These are phyloP conservation scores for Persicaria tinctoria DNA, from an alignment of 148 eudicot genomes.

Conservation along the genomic window DNA sequence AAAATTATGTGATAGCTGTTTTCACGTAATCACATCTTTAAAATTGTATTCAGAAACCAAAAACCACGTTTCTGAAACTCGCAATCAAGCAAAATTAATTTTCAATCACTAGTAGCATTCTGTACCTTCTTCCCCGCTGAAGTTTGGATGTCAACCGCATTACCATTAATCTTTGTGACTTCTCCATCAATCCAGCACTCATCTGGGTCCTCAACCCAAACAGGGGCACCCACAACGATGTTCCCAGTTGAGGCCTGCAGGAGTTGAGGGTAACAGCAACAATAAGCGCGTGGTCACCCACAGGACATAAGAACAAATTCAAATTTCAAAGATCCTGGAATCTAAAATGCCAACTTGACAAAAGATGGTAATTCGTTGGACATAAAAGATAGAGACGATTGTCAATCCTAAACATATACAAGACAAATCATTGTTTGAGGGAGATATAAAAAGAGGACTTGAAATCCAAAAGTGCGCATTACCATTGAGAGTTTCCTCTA, in stretches of 20 bases:
- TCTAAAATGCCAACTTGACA: not conserved
- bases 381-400: not conserved
- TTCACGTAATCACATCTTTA: not conserved
- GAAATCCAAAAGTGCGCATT: not conserved
- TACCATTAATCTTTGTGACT: conserved; percentile 39
- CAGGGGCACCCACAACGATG: conserved; percentile 48
- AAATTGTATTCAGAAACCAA: not conserved
- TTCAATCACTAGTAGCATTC: not conserved
- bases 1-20: not conserved
- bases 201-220: conserved; percentile 53
- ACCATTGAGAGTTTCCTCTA: not conserved
- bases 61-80: not conserved
- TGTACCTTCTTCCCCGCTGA: conserved; percentile 41
- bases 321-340: conserved; percentile 23
- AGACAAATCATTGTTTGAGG: not conserved
- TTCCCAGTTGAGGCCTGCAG: conserved; percentile 28
- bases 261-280: not conserved
- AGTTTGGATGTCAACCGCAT: conserved; percentile 34
- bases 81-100: not conserved
- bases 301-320: not conserved
- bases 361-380: not conserved
- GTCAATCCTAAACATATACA: not conserved
- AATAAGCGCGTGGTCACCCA: not conserved
- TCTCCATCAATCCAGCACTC: conserved; percentile 55
- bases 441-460: too few species aligned